Evolutionary conservation across 176 grass and related monocot species (phyloP).

Genomic region (Stipa capillata): DNA sequence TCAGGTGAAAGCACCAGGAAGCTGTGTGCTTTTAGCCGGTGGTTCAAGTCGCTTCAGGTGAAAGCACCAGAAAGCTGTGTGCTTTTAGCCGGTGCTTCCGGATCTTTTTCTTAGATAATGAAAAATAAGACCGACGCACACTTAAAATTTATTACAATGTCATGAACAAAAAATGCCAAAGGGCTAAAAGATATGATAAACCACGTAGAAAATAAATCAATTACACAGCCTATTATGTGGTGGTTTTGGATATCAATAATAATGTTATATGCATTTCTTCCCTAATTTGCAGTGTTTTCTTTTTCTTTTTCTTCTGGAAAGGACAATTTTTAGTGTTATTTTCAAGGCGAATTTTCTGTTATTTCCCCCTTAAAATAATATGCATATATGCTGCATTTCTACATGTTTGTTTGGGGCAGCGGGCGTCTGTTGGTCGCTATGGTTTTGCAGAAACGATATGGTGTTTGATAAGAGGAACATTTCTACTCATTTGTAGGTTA

Average conservation of each 20-base stretch:
- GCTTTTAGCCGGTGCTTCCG: not conserved
- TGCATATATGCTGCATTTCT: not conserved
- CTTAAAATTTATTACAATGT: too few relatives aligned
- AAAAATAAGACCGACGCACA: too few relatives aligned
- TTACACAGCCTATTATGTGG: too few relatives aligned
- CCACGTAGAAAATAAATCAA: too few relatives aligned
- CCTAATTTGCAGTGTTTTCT: not conserved
- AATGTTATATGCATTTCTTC: not conserved
- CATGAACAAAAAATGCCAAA: too few relatives aligned
- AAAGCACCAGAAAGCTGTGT: conserved; percentile 14
- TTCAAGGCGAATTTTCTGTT: not conserved
- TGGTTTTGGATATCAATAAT: not conserved
- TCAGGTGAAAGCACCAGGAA: conserved; percentile 25
- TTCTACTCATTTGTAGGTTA: too few relatives aligned
- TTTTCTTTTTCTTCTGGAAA: not conserved
- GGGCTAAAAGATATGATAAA: too few relatives aligned
- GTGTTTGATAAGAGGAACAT: too few relatives aligned
- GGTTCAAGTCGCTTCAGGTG: conserved; percentile 15
- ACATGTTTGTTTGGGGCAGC: too few relatives aligned
- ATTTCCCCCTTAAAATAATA: not conserved
- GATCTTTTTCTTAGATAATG: too few relatives aligned
- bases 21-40: not conserved
- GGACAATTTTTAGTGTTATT: not conserved
- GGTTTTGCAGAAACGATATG: too few relatives aligned
- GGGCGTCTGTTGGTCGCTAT: too few relatives aligned